phyloP scores from a whole-genome alignment of 192 early-diverging fungal genomes.

The Coemansia sp. region DNA sequence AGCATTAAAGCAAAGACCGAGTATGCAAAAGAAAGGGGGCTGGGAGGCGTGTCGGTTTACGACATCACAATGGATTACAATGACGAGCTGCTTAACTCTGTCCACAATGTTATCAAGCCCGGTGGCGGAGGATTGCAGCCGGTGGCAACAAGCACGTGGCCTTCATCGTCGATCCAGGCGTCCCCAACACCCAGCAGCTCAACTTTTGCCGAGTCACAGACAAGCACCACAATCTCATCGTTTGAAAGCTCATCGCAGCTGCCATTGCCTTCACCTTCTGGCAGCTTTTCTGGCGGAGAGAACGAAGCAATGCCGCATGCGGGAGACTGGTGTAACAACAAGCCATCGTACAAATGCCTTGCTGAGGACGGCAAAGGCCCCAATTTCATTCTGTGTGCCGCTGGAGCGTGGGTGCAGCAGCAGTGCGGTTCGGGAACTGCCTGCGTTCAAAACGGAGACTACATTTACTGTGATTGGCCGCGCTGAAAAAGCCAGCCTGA shows the following conservation, averaged over 20 bases:
- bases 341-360: constrained; percentile 25
- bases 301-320: constrained; percentile 2
- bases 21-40: constrained; percentile 49
- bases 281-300: background rate
- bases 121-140: background rate
- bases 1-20: constrained; percentile 64
- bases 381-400: constrained; percentile 25
- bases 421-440: constrained; percentile 39
- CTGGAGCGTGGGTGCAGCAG: constrained; percentile 37
- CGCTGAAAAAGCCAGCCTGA: constrained; percentile 9
- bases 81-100: constrained; percentile 56
- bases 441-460: constrained; percentile 35
- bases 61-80: constrained; percentile 47
- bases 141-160: background rate
- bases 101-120: constrained; percentile 10
- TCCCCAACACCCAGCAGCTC: background rate
- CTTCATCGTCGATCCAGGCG: background rate
- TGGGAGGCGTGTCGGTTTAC: constrained; percentile 68
- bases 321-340: constrained; percentile 22
- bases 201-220: background rate
- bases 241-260: background rate
- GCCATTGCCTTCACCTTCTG: background rate
- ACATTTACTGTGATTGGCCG: constrained; percentile 42
- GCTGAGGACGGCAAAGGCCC: constrained; percentile 19
- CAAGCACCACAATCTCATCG: background rate